Base-by-base conservation (phyloP, 768 basidiomycete species). In the Naganishia onofrii region DNA sequence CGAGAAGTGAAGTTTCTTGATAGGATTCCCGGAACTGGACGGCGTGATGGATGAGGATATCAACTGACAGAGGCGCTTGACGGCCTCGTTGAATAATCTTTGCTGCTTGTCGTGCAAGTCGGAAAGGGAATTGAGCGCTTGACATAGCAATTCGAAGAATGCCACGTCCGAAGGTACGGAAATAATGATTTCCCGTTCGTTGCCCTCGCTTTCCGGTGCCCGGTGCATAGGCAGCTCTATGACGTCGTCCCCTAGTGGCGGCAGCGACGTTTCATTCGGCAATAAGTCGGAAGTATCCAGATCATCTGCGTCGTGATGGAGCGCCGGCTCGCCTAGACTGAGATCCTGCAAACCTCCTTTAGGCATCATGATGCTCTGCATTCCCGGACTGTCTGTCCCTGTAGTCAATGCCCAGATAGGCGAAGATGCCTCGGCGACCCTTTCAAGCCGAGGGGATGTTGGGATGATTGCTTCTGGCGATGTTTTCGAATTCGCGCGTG, bases 151-250 rank as follows among this genome's bases (percentile, higher is more conserved):
- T 26, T 87, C 84, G 79, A 92, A 90, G 82, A 97, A 96, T 2
- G 86, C 86, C 15, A 86, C 83, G 76, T 94, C 92, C 38, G 90
- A 87, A n/a, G 85, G 84, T 7, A 96, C 86, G 2, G 90, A 89
- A 42, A 95, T 88, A 64, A 91, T 84, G 8, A 92, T 77, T 75
- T 93, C 89, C 9, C 82, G 57, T 53, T 57, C 42, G 12, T 38
- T 36, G 31, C 19, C 51, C 10, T 58, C 46, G 26, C 29, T 48
- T 69, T 3, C 55, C 42, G 17, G 21, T n/a, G 31, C n/a, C 36
- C 26, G 29, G 23, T 19, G 28, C 29, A 32, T 32, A 21, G 54
- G 54, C 28, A 54, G 63, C 32, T 67, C 64, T 26, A 55, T 29
- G 19, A 46, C 42, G 13, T 55, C 68, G 26, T 57, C 52, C 15